A percentile compares a stretch with the other conserved stretches of the same genome.
These are phyloP conservation scores for Talaromyces atroroseus DNA, from an alignment of 2,329 filamentous ascomycete genomes.

Conservation along the genomic window DNA sequence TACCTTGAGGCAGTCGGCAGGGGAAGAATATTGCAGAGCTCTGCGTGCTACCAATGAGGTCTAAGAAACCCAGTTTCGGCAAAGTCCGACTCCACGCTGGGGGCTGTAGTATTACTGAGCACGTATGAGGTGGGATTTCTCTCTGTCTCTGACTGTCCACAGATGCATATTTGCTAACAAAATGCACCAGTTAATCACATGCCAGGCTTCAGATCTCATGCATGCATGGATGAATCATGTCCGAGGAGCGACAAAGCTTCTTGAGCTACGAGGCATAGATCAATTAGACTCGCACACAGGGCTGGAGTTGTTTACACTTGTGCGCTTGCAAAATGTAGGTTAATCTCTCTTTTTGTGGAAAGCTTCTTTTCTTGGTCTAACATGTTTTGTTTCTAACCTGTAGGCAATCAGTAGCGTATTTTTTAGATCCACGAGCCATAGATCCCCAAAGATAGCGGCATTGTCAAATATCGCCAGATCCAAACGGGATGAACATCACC, in stretches of 20 bases:
- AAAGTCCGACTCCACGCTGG: constrained; percentile 16
- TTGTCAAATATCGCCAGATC: constrained; percentile 12
- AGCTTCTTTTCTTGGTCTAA: constrained; percentile 8
- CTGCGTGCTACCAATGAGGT: constrained; percentile 13
- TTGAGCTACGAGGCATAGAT: constrained; percentile 14
- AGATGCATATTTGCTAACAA: background rate
- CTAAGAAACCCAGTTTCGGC: constrained; percentile 11
- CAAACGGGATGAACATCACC: background rate
- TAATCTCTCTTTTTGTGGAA: background rate
- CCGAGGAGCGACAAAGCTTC: constrained; percentile 13
- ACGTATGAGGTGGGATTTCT: constrained; percentile 17
- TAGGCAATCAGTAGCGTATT: constrained; percentile 13
- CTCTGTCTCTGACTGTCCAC: background rate
- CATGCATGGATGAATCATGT: constrained; percentile 16
- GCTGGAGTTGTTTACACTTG: constrained; percentile 11
- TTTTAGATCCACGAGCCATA: constrained; percentile 6
- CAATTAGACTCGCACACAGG: constrained; percentile 11
- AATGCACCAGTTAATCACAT: background rate
- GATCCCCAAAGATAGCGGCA: constrained; percentile 9
- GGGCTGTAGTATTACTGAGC: constrained; percentile 16
- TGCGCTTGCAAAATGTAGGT: constrained; percentile 14
- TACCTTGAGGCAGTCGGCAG: background rate
- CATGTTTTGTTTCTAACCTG: too few relatives aligned
- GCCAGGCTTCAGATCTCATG: background rate
- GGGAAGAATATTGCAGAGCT: constrained; percentile 9